Evolutionary conservation across 345 rosid species (phyloP), one percentile per base, ranked within the genome.

Genomic region (Laguncularia racemosa): DNA sequence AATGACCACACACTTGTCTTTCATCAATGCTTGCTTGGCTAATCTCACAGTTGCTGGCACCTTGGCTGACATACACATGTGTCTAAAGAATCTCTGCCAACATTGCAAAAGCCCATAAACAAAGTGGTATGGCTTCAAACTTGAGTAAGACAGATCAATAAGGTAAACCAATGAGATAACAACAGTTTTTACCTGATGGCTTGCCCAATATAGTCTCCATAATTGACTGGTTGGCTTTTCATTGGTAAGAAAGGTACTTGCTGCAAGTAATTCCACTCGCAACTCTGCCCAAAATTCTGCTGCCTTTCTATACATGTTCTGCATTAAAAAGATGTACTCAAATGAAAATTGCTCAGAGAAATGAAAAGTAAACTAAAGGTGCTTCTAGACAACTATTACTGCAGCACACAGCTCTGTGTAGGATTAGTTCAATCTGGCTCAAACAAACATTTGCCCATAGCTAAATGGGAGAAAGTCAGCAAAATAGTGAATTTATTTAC

Each of bases 281-380:
- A 93, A 78, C 73, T 89, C 96, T 65, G 96, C 99, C 99, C 97
- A 93, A 79, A 93, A 85, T 78, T 86, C 96, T 16, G 99, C 96
- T 54, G 99, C 88, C 71, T 81, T 86, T 72, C 79, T 86, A 75
- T 93, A 93, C 86, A 83, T 86, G 53, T 81, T 95, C 98, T 92
- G 62, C 45, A 8, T 48, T 50, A 50, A 43, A 33, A 33, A 7
- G 40, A 33, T 33, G 11, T 33, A 33, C 40, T 4, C 7, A 9
- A 5, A 33, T 28, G 57, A 38, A 20, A 55, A 28, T 0, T 18
- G 12, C 16, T 58, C 23, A 20, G 20, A 50, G 44, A 17, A 56
- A 48, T 20, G 55, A 51, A 46, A 57, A 18, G 50, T 50, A 57
- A 23, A 33, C 10, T 43, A 23, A 15, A 52, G 0, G 26, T 46